Percentiles rank a stretch among this genome's conserved stretches.
Conservation (phyloP, 805 yeast species). For the Gaillardinia entomophila region DNA sequence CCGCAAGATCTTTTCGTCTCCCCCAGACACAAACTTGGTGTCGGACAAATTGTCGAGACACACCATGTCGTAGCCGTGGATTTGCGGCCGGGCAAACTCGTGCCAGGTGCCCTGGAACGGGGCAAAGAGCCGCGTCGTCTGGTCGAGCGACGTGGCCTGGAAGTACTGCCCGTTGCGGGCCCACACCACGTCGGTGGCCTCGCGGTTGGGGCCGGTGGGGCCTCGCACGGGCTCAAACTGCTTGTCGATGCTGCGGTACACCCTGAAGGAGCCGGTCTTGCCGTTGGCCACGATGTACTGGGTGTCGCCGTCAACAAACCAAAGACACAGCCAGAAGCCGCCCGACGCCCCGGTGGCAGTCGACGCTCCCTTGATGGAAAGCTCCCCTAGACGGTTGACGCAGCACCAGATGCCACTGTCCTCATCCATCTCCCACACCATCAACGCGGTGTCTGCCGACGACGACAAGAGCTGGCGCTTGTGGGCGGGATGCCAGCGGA, state of each 20-base stretch:
- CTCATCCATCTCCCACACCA: slow-evolving; percentile 89
- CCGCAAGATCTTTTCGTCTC: slow-evolving; percentile 90
- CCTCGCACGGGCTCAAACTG: slow-evolving; percentile 47
- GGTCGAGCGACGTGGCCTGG: slow-evolving; percentile 80
- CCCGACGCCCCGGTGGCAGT: slow-evolving; percentile 95
- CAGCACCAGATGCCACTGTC: slow-evolving; percentile 90
- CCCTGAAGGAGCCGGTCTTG: slow-evolving; percentile 88
- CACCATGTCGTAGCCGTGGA: slow-evolving; percentile 96
- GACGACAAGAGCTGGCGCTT: slow-evolving; percentile 66
- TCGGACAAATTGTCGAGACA: slow-evolving; percentile 58
- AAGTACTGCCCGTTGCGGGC: slow-evolving; percentile 59
- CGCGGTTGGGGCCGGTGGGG: slow-evolving; percentile 69
- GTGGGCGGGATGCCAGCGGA: slow-evolving; percentile 69
- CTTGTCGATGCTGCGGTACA: slow-evolving; percentile 47
- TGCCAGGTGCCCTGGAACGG: slow-evolving; percentile 68
- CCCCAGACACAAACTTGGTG: slow-evolving; percentile 79
- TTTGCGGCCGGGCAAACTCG: slow-evolving; percentile 95
- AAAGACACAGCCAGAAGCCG: slow-evolving; percentile 58
- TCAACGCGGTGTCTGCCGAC: slow-evolving; percentile 88
- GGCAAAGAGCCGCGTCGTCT: slow-evolving; percentile 82
- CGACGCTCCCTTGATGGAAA: slow-evolving; percentile 93
- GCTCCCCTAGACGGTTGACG: slow-evolving; percentile 76
- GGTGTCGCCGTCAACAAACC: slow-evolving; percentile 45
- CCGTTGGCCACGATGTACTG: slow-evolving; percentile 72
- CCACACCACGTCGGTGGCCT: slow-evolving; percentile 79